Percentiles rank a stretch among this genome's conserved stretches.
Evolutionary conservation across 331 rosid genomes (phyloP).

Genomic region (Quercus tomentella): DNA sequence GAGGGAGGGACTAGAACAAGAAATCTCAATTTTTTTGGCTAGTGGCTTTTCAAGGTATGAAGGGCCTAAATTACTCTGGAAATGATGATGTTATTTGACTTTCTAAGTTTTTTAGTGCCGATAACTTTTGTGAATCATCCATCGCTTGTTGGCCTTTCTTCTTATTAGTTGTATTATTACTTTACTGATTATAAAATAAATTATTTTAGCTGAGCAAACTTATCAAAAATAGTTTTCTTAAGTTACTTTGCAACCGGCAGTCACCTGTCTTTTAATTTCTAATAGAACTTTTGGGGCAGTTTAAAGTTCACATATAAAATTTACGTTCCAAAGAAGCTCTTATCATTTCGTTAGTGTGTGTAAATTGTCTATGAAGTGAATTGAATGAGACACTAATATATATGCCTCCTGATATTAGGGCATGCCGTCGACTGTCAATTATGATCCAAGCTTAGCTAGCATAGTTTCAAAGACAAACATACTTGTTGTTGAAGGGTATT

Average conservation of each 20-base stretch:
- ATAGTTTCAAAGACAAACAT: conserved; percentile 66
- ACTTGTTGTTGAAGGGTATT: conserved; percentile 90
- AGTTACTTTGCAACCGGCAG: neutral
- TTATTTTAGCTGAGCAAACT: neutral
- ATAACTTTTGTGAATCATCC: neutral
- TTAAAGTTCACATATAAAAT: neutral
- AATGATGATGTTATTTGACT: neutral
- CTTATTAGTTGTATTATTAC: neutral
- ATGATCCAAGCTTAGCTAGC: conserved; percentile 61
- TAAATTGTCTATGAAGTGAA: neutral
- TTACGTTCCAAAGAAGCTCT: neutral
- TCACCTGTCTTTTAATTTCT: neutral
- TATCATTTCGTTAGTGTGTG: conserved; percentile 4
- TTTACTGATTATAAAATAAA: neutral
- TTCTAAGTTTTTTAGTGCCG: neutral
- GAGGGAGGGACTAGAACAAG: neutral
- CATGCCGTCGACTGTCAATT: conserved; percentile 78
- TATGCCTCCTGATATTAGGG: conserved; percentile 57
- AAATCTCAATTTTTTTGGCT: neutral
- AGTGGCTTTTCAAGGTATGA: neutral
- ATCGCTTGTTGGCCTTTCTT: neutral
- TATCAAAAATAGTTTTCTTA: neutral
- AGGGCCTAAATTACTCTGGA: neutral
- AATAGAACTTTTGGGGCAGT: neutral
- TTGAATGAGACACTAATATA: conserved; percentile 25